phyloP scores from a whole-genome alignment of 2,329 filamentous ascomycete genomes.

The Colletotrichum sp. region DNA sequence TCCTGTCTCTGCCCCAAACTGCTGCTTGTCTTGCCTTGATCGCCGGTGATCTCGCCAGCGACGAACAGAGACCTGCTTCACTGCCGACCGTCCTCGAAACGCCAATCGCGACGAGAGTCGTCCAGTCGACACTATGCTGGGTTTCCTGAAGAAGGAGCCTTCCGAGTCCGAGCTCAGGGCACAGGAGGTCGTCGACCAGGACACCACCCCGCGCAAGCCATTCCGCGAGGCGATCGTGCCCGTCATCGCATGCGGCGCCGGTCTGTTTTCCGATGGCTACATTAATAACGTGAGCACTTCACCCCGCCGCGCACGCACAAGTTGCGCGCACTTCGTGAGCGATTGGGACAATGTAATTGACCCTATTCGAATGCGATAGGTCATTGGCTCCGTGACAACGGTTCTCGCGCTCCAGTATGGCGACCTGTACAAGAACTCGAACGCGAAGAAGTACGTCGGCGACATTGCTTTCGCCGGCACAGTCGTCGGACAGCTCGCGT shows the following conservation, averaged over 20 bases:
- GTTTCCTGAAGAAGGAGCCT: not conserved
- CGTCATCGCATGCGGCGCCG: constrained; percentile 86
- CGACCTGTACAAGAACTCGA: constrained; percentile 69
- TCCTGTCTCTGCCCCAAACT: not conserved
- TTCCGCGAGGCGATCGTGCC: constrained; percentile 49
- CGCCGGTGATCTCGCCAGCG: not conserved
- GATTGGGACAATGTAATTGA: not conserved
- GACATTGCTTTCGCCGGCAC: constrained; percentile 88
- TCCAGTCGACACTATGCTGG: not conserved
- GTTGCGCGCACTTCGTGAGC: rapidly evolving
- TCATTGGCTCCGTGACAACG: constrained; percentile 88
- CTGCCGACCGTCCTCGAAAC: not conserved
- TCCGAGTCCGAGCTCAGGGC: not conserved
- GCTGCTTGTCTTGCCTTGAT: not conserved
- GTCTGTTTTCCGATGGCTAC: constrained; percentile 91
- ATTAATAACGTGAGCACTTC: constrained; percentile 73
- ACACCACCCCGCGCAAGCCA: not conserved
- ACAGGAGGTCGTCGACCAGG: not conserved
- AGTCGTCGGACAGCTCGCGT: constrained; percentile 79
- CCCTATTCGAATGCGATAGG: constrained; percentile 46
- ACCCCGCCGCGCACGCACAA: not conserved
- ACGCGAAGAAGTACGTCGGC: constrained; percentile 75
- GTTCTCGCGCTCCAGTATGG: constrained; percentile 74
- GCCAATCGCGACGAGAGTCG: not conserved
- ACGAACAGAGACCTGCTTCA: not conserved